These are phyloP conservation scores for Leptographium flavum DNA, from an alignment of 2,329 filamentous ascomycete genomes.

Conservation along the genomic window DNA sequence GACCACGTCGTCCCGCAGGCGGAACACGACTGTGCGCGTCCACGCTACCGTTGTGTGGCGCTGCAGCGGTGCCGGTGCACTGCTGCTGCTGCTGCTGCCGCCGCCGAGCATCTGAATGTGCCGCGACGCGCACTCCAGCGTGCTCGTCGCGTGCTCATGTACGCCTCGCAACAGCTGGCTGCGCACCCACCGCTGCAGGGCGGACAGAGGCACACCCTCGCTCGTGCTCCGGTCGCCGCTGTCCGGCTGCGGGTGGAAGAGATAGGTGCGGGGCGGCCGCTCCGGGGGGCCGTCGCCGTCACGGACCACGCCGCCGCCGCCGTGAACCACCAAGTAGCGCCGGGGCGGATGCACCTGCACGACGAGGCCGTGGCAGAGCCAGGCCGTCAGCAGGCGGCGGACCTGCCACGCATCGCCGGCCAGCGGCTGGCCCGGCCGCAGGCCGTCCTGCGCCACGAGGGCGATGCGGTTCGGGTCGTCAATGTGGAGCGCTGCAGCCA, in stretches of 20 bases:
- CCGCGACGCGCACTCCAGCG: constrained; percentile 6
- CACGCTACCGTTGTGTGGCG: constrained; percentile 3
- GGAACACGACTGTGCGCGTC: constrained; percentile 18
- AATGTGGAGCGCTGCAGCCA: constrained; percentile 9
- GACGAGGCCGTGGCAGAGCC: constrained; percentile 19
- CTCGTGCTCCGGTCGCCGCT: background rate
- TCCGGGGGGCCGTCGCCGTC: constrained; percentile 3
- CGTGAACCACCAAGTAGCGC: constrained; percentile 16
- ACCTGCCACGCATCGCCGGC: constrained; percentile 20
- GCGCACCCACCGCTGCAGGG: constrained; percentile 8
- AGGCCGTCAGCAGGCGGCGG: constrained; percentile 13
- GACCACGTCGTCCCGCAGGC: constrained; percentile 14
- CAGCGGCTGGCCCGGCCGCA: constrained; percentile 14
- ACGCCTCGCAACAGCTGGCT: constrained; percentile 6
- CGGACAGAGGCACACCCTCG: background rate
- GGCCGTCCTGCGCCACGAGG: constrained; percentile 17
- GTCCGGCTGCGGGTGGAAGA: constrained; percentile 15
- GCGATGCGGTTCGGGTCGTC: constrained; percentile 16
- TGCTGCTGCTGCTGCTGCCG: too few relatives aligned
- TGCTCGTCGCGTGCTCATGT: background rate
- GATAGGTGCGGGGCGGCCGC: constrained; percentile 17
- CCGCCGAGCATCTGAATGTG: constrained; percentile 11
- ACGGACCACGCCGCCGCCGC: constrained; percentile 4
- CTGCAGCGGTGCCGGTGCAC: too few relatives aligned
- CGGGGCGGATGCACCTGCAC: constrained; percentile 13